Base-by-base conservation (phyloP, 2,329 filamentous ascomycete species). In the Chrysoporthe deuterocubensis region DNA sequence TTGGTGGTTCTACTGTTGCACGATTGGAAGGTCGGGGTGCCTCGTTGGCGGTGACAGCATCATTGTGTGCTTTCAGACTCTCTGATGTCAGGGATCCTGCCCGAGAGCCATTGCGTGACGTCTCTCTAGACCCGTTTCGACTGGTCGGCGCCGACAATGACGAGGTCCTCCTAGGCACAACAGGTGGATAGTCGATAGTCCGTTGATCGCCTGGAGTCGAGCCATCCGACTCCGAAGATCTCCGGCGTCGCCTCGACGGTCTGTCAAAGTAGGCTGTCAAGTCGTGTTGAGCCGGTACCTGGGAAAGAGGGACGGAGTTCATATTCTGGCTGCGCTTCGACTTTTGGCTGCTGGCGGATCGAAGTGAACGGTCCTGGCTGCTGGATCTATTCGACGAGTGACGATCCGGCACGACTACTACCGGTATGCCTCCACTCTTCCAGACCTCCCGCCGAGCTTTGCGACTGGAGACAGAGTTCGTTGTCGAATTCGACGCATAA, bases 71-170 rank as follows among this genome's bases (percentile, higher is more conserved):
- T 67, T 83, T 83, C 46, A 89, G 75, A 71, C 87, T 90, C 66
- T 88, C 87, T 0, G 85, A 79, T 5, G 87, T 89, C 67, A 89
- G 74, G 0, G 87, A 90, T 3, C 81, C 83, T 11, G 83, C 79
- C 42, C 86, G 79, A 13, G 85, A 87, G 6, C 75, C 79, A 71
- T 88, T 88, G 14, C 48, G 56, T 8, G 66, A 68, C 34, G 32
- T n/a, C 21, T 56, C 32, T 46, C 59, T 63, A 13, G 68, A 68
- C 7, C 46, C 68, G 56, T 57, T 58, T 52, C 85, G 82, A 73
- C 87, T 90, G 1, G 87, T 89, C 1, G 87, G 85, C 1, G 87
- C 87, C 3, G 88, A 90, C 8, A 90, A 78, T 16, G 88, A 90
- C 1, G 88, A 89, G 52, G 83, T 83, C 56, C 88, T 83, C 44